phyloP scores from a whole-genome alignment of 345 rosid genomes.

The Aethionema arabicum region DNA sequence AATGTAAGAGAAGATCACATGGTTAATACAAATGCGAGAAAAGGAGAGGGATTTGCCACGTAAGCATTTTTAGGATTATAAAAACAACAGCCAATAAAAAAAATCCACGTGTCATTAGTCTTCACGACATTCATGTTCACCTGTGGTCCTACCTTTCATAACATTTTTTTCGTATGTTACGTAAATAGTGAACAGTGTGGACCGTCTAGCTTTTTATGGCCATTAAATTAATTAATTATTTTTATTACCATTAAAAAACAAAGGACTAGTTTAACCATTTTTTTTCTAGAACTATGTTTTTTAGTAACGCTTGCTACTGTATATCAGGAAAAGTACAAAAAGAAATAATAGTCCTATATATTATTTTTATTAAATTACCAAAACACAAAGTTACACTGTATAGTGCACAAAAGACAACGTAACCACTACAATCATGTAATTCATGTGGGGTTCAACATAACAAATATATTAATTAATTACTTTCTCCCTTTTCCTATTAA shows the following conservation, averaged over 20 bases:
- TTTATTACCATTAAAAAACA: too few species aligned
- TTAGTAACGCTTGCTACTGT: too few species aligned
- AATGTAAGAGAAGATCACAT: constrained; percentile 23
- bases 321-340: not conserved
- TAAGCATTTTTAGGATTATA: constrained; percentile 12
- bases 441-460: constrained; percentile 18
- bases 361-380: not conserved
- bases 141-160: constrained; percentile 8
- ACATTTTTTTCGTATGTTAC: too few species aligned
- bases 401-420: constrained; percentile 35
- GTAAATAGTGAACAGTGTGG: too few species aligned
- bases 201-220: too few species aligned
- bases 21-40: not conserved
- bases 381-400: constrained; percentile 29
- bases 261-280: too few species aligned
- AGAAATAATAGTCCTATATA: not conserved
- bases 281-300: too few species aligned
- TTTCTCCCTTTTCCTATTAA: too few species aligned
- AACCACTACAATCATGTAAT: constrained; percentile 30
- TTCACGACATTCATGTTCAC: constrained; percentile 41
- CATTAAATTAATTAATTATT: too few species aligned
- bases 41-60: constrained; percentile 38
- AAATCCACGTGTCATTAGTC: constrained; percentile 38
- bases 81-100: constrained; percentile 21
- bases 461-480: too few species aligned